Evolutionary conservation across 1,284 basidiomycete genomes (phyloP), one percentile per base, ranked within the genome.

Genomic region (Coniferiporia weirii): DNA sequence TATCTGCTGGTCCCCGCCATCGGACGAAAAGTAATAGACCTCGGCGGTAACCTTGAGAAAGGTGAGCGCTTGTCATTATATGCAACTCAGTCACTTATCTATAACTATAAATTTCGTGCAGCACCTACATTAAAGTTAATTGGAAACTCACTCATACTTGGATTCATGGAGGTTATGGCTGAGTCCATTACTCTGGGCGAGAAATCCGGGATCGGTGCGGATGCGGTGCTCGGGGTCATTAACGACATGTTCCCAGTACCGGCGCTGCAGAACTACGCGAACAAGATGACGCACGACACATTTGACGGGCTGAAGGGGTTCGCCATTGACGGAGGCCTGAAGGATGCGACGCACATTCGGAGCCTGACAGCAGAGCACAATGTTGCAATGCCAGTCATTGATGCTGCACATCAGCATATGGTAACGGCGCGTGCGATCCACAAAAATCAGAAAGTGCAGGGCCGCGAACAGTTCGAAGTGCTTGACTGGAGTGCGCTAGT

Each of bases 321-420:
- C 70, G 78, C 86, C n/a, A 82, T 95, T 56, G 85, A 88, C 43
- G 91, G 91, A 15, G 94, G 93, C n/a, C 84, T 95, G 67, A 93
- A 93, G 67, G 93, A 95, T 68, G 83, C 85, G 0, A 83, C 82
- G 22, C 87, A 89, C 67, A 81, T 89, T 59, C 83, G 83, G 60
- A 76, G 75, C 44, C 74, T 89, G 12, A 78, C 82, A 1, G 73
- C 79, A 8, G 80, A 85, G 55, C 75, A 84, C 65, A 86, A 92
- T 65, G 82, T 87, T 10, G 92, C 91, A 0, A 86, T 94, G 83
- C 93, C 93, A 9, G 78, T 79, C 17, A 79, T 94, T 63, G 90
- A 95, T 67, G 76, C 84, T 50, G 87, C 86, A 20, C 83, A 90
- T 66, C 85, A 89, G 65, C 88, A 91, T 66, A 76, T 95, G 67